A percentile compares a stretch with the other conserved stretches of the same genome.
phyloP scores from a whole-genome alignment of 371 early-diverging fungal species.

The Cokeromyces recurvatus region DNA sequence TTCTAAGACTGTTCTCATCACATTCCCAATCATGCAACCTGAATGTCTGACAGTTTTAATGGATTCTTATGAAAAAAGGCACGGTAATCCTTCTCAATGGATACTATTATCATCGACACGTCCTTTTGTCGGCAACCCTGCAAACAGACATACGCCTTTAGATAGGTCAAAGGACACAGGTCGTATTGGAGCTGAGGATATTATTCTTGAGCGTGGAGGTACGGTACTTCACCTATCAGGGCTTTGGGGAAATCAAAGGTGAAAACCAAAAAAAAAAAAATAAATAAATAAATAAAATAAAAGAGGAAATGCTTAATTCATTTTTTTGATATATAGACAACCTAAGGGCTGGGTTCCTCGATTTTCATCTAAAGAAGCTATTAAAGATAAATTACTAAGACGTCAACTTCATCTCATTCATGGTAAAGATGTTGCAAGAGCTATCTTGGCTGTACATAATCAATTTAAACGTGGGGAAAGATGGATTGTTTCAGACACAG shows the following conservation, averaged over 20 bases:
- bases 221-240: conserved; percentile 41
- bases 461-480: conserved; percentile 27
- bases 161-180: conserved; percentile 32
- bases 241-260: conserved; percentile 43
- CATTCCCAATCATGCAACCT: conserved; percentile 31
- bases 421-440: conserved; percentile 41
- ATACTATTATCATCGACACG: conserved; percentile 40
- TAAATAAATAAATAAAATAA: background rate
- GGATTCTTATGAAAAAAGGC: conserved; percentile 22
- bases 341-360: conserved; percentile 43
- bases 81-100: conserved; percentile 27
- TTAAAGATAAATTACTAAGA: conserved; percentile 27
- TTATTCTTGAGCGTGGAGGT: conserved; percentile 24
- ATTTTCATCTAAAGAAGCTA: conserved; percentile 25
- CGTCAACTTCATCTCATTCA: conserved; percentile 45
- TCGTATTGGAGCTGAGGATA: conserved; percentile 31
- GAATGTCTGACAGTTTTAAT: conserved; percentile 24
- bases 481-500: conserved; percentile 41
- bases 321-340: conserved; percentile 16
- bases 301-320: background rate
- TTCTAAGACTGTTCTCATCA: conserved; percentile 36
- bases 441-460: conserved; percentile 32
- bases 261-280: background rate
- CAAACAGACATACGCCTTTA: conserved; percentile 32
- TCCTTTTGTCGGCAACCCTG: conserved; percentile 22